phyloP scores from a whole-genome alignment of 1,284 basidiomycete genomes.

The Schizophyllum commune region DNA sequence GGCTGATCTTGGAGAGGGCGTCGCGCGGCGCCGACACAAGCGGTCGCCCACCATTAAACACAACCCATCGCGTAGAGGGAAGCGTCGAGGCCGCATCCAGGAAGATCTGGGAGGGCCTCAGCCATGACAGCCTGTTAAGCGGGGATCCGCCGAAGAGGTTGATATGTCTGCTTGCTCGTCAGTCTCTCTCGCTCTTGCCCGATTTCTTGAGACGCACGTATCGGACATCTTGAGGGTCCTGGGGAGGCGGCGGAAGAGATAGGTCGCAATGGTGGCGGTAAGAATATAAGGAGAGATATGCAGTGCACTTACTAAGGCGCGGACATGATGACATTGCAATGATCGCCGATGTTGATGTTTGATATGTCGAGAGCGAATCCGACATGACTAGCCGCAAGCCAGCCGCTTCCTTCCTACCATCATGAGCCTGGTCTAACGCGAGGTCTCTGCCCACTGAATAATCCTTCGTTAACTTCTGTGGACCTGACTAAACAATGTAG shows the following conservation, averaged over 20 bases:
- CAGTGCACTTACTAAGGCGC: too few species aligned
- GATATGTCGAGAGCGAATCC: too few species aligned
- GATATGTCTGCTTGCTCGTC: slow-evolving; percentile 20
- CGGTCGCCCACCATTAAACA: slow-evolving; percentile 66
- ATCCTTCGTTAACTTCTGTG: too few species aligned
- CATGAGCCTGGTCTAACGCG: too few species aligned
- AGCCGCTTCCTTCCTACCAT: too few species aligned
- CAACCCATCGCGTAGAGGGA: slow-evolving; percentile 60
- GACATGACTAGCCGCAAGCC: too few species aligned
- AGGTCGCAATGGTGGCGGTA: background rate
- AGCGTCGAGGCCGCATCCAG: slow-evolving; percentile 59
- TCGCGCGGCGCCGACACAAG: slow-evolving; percentile 34
- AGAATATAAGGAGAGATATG: too few species aligned
- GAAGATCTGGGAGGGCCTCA: slow-evolving; percentile 64
- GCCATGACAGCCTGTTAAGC: slow-evolving; percentile 82
- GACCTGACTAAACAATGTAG: too few species aligned
- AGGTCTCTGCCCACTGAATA: too few species aligned
- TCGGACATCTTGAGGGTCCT: background rate
- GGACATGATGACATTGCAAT: too few species aligned
- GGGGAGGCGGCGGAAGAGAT: background rate
- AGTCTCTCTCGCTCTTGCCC: background rate
- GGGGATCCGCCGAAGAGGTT: slow-evolving; percentile 76
- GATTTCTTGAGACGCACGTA: background rate
- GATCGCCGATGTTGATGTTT: too few species aligned
- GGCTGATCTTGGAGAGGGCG: slow-evolving; percentile 20